Evolutionary conservation across 495 filamentous ascomycete genomes (phyloP).

Genomic region (Aspergillus asperescens): DNA sequence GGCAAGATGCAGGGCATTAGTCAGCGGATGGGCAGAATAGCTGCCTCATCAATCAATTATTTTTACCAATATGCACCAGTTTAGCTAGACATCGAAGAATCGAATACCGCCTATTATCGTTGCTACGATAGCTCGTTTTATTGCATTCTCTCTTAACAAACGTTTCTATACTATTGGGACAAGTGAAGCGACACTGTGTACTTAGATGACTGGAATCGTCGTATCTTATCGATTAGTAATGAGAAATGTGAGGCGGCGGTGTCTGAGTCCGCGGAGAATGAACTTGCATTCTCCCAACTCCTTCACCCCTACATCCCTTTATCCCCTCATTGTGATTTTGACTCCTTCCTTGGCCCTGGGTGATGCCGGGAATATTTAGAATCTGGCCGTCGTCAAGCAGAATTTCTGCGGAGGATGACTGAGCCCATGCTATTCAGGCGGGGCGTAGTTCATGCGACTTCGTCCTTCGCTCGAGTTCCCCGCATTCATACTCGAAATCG

Average conservation of each 20-base stretch:
- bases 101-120: no score
- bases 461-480: conserved; percentile 14
- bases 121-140: no score
- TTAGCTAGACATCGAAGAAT: no score
- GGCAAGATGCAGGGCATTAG: no score
- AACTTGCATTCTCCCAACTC: no score
- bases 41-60: no score
- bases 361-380: background rate
- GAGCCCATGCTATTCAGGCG: conserved; percentile 14
- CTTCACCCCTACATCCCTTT: background rate
- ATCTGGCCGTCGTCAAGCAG: conserved; percentile 4
- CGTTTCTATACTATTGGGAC: no score
- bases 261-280: conserved; percentile 7
- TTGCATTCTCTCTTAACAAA: no score
- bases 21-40: no score
- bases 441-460: conserved; percentile 9
- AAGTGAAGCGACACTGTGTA: no score
- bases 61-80: no score
- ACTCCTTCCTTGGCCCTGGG: background rate
- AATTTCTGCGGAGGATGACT: conserved; percentile 17
- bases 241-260: conserved; percentile 3
- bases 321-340: background rate
- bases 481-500: conserved; percentile 8
- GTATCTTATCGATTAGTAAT: conserved; percentile 12
- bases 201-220: no score